These are phyloP conservation scores for Mikania micrantha DNA, from an alignment of 129 eudicot species.

Conservation along the genomic window DNA sequence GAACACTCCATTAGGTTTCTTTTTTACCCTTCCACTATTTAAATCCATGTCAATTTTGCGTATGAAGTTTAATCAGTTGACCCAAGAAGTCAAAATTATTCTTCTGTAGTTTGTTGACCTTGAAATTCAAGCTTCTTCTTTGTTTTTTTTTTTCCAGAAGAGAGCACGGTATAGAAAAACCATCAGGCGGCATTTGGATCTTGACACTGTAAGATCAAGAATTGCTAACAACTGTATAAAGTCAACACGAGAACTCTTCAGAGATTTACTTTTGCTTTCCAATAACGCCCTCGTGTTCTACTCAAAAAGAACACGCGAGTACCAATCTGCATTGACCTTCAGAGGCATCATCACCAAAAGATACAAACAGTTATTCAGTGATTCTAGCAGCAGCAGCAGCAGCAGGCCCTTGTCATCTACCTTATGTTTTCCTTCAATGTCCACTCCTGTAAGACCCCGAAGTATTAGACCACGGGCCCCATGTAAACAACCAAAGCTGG, in stretches of 20 bases:
- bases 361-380: slow-evolving; percentile 36
- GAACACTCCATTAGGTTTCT: neutral
- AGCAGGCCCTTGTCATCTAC: slow-evolving; percentile 29
- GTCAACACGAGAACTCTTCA: slow-evolving; percentile 63
- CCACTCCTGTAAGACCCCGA: slow-evolving; percentile 69
- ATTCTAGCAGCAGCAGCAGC: slow-evolving; percentile 19
- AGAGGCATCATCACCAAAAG: slow-evolving; percentile 48
- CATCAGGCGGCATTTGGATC: slow-evolving; percentile 74
- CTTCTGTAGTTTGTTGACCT: neutral
- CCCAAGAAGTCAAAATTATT: slow-evolving; percentile 1
- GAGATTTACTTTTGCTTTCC: slow-evolving; percentile 73
- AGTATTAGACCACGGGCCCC: slow-evolving; percentile 50
- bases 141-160: slow-evolving; percentile 32
- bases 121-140: neutral
- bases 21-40: neutral
- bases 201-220: slow-evolving; percentile 67
- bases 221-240: slow-evolving; percentile 47
- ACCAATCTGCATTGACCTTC: slow-evolving; percentile 64
- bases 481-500: slow-evolving; percentile 20
- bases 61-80: neutral
- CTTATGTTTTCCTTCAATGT: slow-evolving; percentile 38
- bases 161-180: slow-evolving; percentile 75
- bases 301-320: slow-evolving; percentile 82
- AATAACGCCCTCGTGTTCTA: slow-evolving; percentile 87
- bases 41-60: neutral